Base-by-base conservation (phyloP, 495 filamentous ascomycete species). In the Lophiostoma macrostomum region DNA sequence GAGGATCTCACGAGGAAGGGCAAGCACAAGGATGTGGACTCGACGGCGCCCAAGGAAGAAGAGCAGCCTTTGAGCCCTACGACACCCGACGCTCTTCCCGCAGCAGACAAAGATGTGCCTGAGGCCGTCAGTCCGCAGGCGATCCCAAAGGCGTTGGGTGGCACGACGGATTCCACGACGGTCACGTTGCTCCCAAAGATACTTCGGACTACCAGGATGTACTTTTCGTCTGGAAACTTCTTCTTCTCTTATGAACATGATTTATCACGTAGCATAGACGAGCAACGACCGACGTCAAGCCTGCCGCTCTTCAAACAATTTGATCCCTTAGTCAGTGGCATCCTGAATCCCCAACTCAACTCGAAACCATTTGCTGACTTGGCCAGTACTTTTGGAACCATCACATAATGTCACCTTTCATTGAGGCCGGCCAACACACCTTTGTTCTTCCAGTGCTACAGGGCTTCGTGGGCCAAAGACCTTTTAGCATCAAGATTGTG, bases 241-340 rank as follows among this genome's bases (percentile, higher is more conserved):
- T 96, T 83, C 71, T 98, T 87, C 62, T 84, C 88, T 11, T 95
- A 98, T 67, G 93, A 98, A 55, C 79, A 87, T 67, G 91, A 96
- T 64, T 76, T 96, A 27, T 95, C 91, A 10, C 76, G 83, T 35
- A 80, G 78, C 54, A 64, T 86, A 60, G 72, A 74, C 29, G 69
- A 67, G 24, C 76, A 78, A 44, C 65, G 73, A 5, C 53, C 64
- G 14, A 68, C 56, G 22, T 68, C 67, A 3, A 72, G 74, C 12
- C 37, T 82, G 32, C 84, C 89, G 10, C 71, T 95, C 4, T 76
- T 86, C 62, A 80, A 79, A 56, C 71, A 75, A 53, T 87, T 85
- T n/a, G 89, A 96, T 69, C 81, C 82, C 16, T 73, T 83, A 61
- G 84, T 85, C 67, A 58, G 54, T 24, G 10, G 5, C n/a, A 3